Base-by-base conservation (phyloP, 2,329 filamentous ascomycete genomes). In the Trichoderma oligosporum region DNA sequence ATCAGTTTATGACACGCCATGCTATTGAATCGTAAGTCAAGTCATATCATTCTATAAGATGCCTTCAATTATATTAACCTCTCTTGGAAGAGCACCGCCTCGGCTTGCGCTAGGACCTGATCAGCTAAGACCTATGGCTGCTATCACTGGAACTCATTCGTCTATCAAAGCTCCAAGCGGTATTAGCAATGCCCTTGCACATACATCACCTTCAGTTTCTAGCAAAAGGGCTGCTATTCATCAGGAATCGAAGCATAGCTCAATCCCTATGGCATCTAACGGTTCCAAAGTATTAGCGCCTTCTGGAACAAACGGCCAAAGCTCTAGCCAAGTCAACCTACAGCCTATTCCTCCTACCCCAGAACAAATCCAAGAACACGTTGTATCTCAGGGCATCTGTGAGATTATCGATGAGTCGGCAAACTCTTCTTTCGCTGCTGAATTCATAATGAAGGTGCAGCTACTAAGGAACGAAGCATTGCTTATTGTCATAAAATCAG, bases 341-440 rank as follows among this genome's bases (percentile, higher is more conserved):
- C 45, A 11, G 7, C 16, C 52, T 9, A 38, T 4, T 12, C 22
- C 39, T 46, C 35, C 52, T 4, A 20, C 11, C 7, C n/a, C 41
- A 5, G 14, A 35, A 12, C 41, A 45, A 2, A 18, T 18, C 38
- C 27, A 36, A 20, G 64, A 67, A 8, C 55, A 57, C 2, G 9
- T 62, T 6, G 27, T 69, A 14, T 62, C 60, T 9, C 55, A 45
- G 2, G 64, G 64, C 4, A 3, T 56, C 4, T 66, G 66, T 24
- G 41, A 61, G 20, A 29, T 63, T 7, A 46, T 66, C 2, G 54
- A 62, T 2, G 61, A 58, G 7, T 25, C 48, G 1, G 24, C 27
- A 7, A 41, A 29, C 11, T 39, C 33, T 18, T 11, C 33, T 2
- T 61, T 63, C 12, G 14, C 41, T 18, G 61, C 62, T 0, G 46